phyloP scores from a whole-genome alignment of 495 filamentous ascomycete species.

The Hyphodiscus hymeniophilus region DNA sequence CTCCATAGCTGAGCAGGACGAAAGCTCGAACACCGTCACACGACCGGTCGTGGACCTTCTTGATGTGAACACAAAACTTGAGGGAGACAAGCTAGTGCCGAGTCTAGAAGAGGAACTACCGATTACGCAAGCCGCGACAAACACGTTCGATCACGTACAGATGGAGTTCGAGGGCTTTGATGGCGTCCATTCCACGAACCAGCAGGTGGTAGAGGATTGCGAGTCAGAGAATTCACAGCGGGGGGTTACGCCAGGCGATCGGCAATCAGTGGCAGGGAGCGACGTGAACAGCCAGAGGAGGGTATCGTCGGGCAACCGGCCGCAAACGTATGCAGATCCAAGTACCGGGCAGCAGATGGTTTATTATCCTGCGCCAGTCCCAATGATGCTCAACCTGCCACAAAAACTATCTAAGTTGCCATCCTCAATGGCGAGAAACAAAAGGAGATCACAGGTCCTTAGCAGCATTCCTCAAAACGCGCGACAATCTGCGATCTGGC shows the following conservation, averaged over 20 bases:
- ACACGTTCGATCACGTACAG: slow-evolving; percentile 61
- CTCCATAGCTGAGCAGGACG: slow-evolving; percentile 21
- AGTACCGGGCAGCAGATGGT: slow-evolving; percentile 69
- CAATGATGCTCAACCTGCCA: slow-evolving; percentile 85
- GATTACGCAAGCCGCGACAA: slow-evolving; percentile 46
- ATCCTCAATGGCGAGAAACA: slow-evolving; percentile 47
- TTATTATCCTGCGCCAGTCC: slow-evolving; percentile 92
- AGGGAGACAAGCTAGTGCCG: slow-evolving; percentile 15
- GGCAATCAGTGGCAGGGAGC: not conserved
- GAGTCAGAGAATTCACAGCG: slow-evolving; percentile 18
- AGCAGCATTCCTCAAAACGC: slow-evolving; percentile 36
- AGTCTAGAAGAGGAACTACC: slow-evolving; percentile 23
- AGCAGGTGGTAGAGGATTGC: not conserved
- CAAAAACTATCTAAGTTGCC: slow-evolving; percentile 75
- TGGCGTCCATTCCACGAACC: slow-evolving; percentile 58
- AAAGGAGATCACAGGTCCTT: slow-evolving; percentile 58
- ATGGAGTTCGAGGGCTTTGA: slow-evolving; percentile 85
- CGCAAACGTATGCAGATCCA: slow-evolving; percentile 55
- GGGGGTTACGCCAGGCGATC: not conserved
- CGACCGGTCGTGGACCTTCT: slow-evolving; percentile 4
- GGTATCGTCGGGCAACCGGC: slow-evolving; percentile 26
- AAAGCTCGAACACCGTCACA: slow-evolving; percentile 17
- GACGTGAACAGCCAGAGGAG: slow-evolving; percentile 4
- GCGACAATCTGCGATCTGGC: slow-evolving; percentile 20
- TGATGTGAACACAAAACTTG: not conserved